phyloP scores from a whole-genome alignment of 2,329 filamentous ascomycete species.

The Raffaelea arxii region DNA sequence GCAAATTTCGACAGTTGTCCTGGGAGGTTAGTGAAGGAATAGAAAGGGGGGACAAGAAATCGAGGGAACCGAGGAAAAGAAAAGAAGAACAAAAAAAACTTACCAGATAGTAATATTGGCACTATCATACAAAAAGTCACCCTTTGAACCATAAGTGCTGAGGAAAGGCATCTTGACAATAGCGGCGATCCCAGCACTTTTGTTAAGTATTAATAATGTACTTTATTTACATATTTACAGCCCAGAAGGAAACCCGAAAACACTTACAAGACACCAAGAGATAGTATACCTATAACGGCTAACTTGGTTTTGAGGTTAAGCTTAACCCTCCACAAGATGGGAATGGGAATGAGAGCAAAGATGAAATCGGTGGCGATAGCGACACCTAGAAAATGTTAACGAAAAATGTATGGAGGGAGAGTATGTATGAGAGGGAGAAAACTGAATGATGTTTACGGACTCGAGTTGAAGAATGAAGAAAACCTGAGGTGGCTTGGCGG shows the following conservation, averaged over 20 bases:
- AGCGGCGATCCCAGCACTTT: conserved; percentile 15
- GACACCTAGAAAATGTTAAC: conserved; percentile 16
- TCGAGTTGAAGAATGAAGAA: conserved; percentile 14
- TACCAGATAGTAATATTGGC: conserved; percentile 20
- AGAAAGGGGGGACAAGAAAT: no score
- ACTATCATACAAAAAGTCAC: conserved; percentile 19
- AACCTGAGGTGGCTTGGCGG: conserved; percentile 16
- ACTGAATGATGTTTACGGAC: no score
- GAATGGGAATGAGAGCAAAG: conserved; percentile 19
- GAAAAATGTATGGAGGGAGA: no score
- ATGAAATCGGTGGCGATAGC: conserved; percentile 17
- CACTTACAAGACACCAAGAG: conserved; percentile 16
- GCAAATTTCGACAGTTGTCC: conserved; percentile 16
- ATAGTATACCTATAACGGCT: conserved; percentile 16
- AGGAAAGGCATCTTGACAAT: conserved; percentile 19
- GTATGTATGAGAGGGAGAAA: no score
- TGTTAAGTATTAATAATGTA: neutral
- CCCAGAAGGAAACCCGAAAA: no score
- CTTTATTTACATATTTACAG: no score
- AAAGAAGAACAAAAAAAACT: neutral
- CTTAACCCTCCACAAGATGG: conserved; percentile 20
- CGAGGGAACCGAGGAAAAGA: no score
- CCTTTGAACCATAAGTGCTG: conserved; percentile 15
- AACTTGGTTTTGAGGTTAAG: conserved; percentile 18
- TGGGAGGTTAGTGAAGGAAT: conserved; percentile 6